Evolutionary conservation across 2,329 filamentous ascomycete species (phyloP).

Genomic region (Fusarium tricinctum): DNA sequence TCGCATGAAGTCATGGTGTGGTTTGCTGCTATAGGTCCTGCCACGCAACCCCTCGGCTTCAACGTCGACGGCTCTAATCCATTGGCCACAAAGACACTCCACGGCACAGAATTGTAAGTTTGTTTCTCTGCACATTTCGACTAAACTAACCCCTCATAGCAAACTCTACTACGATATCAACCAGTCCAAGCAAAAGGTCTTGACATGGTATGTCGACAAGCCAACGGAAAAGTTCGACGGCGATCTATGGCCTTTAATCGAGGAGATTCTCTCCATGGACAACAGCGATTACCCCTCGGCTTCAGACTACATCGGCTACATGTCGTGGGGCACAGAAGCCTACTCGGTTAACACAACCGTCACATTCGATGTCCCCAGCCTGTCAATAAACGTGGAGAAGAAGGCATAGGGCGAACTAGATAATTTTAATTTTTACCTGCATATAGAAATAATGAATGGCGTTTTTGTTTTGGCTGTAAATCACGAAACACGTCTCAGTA

Average conservation of each 20-base stretch:
- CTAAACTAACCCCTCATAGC: conserved; percentile 38
- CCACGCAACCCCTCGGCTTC: conserved; percentile 64
- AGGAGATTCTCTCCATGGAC: conserved; percentile 55
- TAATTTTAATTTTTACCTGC: not conserved
- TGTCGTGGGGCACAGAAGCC: conserved; percentile 66
- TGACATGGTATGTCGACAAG: conserved; percentile 63
- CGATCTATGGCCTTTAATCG: conserved; percentile 62
- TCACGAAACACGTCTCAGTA: not conserved
- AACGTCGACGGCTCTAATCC: conserved; percentile 46
- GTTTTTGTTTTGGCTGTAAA: not conserved
- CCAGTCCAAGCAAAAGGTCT: conserved; percentile 58
- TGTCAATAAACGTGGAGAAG: conserved; percentile 56
- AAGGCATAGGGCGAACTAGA: conserved; percentile 12
- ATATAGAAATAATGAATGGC: conserved; percentile 39
- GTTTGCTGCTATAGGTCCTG: conserved; percentile 63
- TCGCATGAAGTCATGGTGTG: conserved; percentile 70
- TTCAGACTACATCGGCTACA: conserved; percentile 64
- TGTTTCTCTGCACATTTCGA: not conserved
- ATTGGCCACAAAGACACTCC: conserved; percentile 54
- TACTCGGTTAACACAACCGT: conserved; percentile 60
- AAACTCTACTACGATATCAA: conserved; percentile 61
- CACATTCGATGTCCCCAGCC: conserved; percentile 61
- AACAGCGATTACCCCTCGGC: conserved; percentile 55
- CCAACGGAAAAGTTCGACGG: conserved; percentile 60
- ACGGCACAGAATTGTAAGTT: conserved; percentile 61